Conservation (phyloP, 208 protist species). For the Leishmania tarentolae region DNA sequence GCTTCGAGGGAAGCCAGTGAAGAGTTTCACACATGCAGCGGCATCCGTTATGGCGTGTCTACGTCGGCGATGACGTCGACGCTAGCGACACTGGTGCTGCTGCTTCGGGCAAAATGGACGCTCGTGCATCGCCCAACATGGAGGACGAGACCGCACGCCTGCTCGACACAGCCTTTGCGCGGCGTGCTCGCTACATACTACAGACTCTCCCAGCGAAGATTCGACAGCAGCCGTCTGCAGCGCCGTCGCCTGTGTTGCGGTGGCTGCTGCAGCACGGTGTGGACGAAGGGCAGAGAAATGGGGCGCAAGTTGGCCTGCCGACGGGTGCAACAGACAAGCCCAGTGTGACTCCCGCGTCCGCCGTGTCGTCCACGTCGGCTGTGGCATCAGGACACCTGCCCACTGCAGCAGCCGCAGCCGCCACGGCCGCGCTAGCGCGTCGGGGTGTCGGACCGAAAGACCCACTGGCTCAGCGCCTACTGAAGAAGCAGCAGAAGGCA, state of each 20-base stretch:
- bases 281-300: neutral
- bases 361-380: neutral
- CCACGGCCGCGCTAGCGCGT: conserved; percentile 39
- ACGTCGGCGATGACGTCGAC: conserved; percentile 22
- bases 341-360: neutral
- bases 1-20: neutral
- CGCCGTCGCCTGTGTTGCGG: conserved; percentile 49
- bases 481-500: conserved; percentile 36
- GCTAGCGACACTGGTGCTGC: neutral
- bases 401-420: conserved; percentile 4
- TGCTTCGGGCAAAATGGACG: neutral
- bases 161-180: conserved; percentile 43
- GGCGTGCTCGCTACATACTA: conserved; percentile 5
- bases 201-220: conserved; percentile 6
- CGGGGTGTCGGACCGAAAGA: conserved; percentile 66
- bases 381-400: neutral
- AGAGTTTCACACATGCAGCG: neutral
- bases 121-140: neutral
- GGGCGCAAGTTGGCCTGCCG: neutral
- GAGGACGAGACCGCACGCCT: conserved; percentile 1
- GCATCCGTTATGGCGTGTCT: conserved; percentile 8
- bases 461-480: conserved; percentile 53
- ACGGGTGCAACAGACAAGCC: neutral
- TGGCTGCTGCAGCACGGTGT: conserved; percentile 27
- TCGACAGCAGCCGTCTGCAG: conserved; percentile 35